Evolutionary conservation across 768 basidiomycete species (phyloP), one percentile per base, ranked within the genome.

Genomic region (Termitomyces sp.): DNA sequence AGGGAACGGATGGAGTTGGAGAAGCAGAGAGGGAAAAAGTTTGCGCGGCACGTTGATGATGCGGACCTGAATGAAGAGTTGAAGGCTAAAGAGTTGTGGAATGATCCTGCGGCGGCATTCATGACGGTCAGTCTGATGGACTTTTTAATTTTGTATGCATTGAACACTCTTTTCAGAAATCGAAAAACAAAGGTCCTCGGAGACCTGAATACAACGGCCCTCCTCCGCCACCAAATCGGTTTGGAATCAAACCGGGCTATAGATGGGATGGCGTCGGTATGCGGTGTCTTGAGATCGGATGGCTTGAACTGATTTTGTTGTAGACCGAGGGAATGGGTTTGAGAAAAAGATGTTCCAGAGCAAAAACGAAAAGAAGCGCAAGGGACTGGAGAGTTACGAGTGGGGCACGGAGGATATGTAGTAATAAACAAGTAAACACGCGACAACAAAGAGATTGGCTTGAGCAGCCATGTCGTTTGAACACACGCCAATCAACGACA

Each of bases 181-280:
- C 87, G 69, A 77, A 70, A 67, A 67, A 78, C 0, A 91, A 90
- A 64, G 92, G 86, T 0, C 87, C 92, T 2, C 82, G 82, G 53
- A 85, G 79, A 72, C 97, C 96, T 9, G 86, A 88, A 69, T 98
- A 98, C 69, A 77, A 72, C 18, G 94, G 95, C 13, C 92, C 95
- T 0, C 83, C 88, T 0, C 92, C 92, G 1, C 88, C 94, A 14
- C 95, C 96, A 8, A 98, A 99, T 74, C 86, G 97, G 7, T 98
- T 96, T 69, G 88, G 89, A 24, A 98, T 99, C 61, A 88, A 83
- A 61, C 97, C 97, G 26, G 97, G 97, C 0, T 93, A 94, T 69
- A 80, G 96, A 67, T 99, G 97, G 97, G 97, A 99, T 69, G 97
- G 97, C 29, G 97, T 98, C 61, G 95, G 95, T 93, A 60, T 62